Evolutionary conservation across 768 basidiomycete species (phyloP).

Genomic region (Naganishia onofrii): DNA sequence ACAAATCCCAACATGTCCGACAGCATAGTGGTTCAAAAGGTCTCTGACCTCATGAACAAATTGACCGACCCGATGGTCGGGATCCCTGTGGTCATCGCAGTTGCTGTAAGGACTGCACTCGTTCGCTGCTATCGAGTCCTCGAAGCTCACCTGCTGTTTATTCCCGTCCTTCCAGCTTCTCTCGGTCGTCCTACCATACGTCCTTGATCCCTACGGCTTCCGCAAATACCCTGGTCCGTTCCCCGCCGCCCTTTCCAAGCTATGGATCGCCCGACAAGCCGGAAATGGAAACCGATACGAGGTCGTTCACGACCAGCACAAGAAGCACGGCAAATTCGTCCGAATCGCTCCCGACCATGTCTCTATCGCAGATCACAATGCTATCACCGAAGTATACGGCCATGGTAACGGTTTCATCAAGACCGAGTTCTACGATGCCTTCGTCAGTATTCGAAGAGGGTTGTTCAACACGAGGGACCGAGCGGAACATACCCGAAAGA

Average conservation of each 20-base stretch:
- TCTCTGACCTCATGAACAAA: slow-evolving; percentile 16
- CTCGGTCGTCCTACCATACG: slow-evolving; percentile 57
- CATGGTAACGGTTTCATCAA: slow-evolving; percentile 82
- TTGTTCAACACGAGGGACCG: slow-evolving; percentile 61
- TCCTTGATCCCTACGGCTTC: slow-evolving; percentile 62
- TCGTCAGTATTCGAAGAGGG: slow-evolving; percentile 64
- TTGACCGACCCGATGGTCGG: slow-evolving; percentile 19
- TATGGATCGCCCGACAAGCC: slow-evolving; percentile 68
- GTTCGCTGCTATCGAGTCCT: background rate
- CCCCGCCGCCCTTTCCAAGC: slow-evolving; percentile 67
- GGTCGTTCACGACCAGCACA: slow-evolving; percentile 68
- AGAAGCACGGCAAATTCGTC: slow-evolving; percentile 71
- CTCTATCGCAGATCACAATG: slow-evolving; percentile 73
- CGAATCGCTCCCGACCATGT: slow-evolving; percentile 75
- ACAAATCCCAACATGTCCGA: slow-evolving; percentile 2
- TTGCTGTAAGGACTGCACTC: background rate
- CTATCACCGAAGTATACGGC: slow-evolving; percentile 70
- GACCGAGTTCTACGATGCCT: slow-evolving; percentile 64
- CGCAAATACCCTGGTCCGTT: slow-evolving; percentile 67
- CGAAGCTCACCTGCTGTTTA: background rate
- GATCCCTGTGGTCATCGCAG: slow-evolving; percentile 18
- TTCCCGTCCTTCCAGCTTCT: slow-evolving; percentile 28
- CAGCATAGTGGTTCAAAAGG: slow-evolving; percentile 14
- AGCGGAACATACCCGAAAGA: slow-evolving; percentile 76
- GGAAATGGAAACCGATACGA: slow-evolving; percentile 74